Conservation (phyloP, 768 basidiomycete genomes). For the Galerina sulciceps region DNA sequence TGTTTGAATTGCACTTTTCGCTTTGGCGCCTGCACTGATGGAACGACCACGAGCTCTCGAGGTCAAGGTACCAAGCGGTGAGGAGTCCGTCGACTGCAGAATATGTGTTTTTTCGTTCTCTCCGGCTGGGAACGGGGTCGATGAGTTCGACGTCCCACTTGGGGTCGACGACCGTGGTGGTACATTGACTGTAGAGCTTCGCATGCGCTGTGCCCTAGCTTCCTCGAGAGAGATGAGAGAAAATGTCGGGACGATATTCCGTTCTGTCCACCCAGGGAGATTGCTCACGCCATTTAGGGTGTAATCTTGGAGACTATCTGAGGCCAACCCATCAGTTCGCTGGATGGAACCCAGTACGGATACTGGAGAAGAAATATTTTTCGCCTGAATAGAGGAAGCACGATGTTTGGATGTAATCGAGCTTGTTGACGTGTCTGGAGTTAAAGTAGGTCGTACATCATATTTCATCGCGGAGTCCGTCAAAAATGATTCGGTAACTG, state of each 20-base stretch:
- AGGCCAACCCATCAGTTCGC: slow-evolving; percentile 23
- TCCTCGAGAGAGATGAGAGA: slow-evolving; percentile 79
- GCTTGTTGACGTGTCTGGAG: slow-evolving; percentile 38
- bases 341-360: slow-evolving; percentile 37
- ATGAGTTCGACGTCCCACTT: slow-evolving; percentile 26
- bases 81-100: slow-evolving; percentile 9
- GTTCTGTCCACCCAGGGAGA: slow-evolving; percentile 58
- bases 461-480: slow-evolving; percentile 34
- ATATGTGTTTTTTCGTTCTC: slow-evolving; percentile 31
- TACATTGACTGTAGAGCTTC: slow-evolving; percentile 45
- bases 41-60: slow-evolving; percentile 55
- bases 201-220: slow-evolving; percentile 72
- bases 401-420: slow-evolving; percentile 35
- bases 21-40: slow-evolving; percentile 61
- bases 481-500: slow-evolving; percentile 48
- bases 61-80: slow-evolving; percentile 5
- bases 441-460: slow-evolving; percentile 35
- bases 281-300: slow-evolving; percentile 28
- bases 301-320: slow-evolving; percentile 26
- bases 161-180: slow-evolving; percentile 28
- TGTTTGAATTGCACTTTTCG: slow-evolving; percentile 49
- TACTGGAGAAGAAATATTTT: slow-evolving; percentile 62
- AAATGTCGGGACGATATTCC: slow-evolving; percentile 51
- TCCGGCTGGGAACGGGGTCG: slow-evolving; percentile 34
- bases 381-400: slow-evolving; percentile 44